Base-by-base conservation (phyloP, 306 rosid genomes). In the Corylus americana region DNA sequence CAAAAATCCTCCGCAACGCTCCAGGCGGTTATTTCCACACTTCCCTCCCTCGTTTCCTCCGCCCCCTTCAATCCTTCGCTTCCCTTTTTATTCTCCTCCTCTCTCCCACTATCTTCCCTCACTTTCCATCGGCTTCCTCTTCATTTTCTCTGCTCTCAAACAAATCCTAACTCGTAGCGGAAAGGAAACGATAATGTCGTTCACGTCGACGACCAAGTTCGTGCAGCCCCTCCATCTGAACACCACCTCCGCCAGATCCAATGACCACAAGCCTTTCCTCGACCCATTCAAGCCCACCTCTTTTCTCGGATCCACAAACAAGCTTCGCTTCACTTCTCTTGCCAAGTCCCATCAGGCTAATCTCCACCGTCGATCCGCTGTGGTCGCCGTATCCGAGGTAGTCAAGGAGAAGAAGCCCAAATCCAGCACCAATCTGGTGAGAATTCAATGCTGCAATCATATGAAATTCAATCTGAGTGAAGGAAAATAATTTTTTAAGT, bases 291-390 rank as follows among this genome's bases (percentile, higher is more conserved):
- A 59, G 51, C 37, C 80, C 74, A 70, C 89, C 63, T 77, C 92
- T 76, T 96, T 91, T 70, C 82, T 93, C 74, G 97, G 97, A 90
- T 91, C 98, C 79, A 73, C 86, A 22, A 86, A 64, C 59, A 88
- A 81, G 76, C 85, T 93, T 78, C 91, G 97, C 25, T 51, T 77
- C 83, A 74, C 62, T 77, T 62, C 89, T 82, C 42, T 80, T 18
- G 11, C 85, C n/a, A 79, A 50, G 31, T 69, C 79, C 74, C 66
- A 27, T 80, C 77, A 67, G 29, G 70, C 63, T 74, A 76, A 11
- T 14, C 22, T 83, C 7, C 85, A 64, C 79, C 92, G 86, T 73
- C 82, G 88, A 79, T 87, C 90, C 70, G 5, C 82, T n/a, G 87
- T 79, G 71, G 85, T 85, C 74, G 91, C 97, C 18, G 93, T 95